A percentile compares a stretch with the other conserved stretches of the same genome.
These are phyloP conservation scores for Pythium folliculosum DNA, from an alignment of 352 stramenopile genomes.

Conservation along the genomic window DNA sequence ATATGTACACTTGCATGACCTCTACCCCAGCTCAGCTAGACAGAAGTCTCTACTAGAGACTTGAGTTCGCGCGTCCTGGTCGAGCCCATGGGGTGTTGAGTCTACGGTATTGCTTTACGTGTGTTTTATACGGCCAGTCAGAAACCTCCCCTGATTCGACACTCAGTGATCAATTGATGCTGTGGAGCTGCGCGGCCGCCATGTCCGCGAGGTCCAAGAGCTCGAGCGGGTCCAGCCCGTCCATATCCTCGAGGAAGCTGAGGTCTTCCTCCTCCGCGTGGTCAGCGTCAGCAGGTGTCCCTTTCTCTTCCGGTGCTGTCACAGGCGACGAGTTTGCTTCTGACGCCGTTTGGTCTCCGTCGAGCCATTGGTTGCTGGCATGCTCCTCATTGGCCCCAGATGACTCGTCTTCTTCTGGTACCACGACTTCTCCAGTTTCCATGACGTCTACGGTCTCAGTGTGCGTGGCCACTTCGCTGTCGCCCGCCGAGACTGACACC, in stretches of 20 bases:
- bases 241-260: slow-evolving; percentile 20
- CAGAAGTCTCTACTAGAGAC: no score
- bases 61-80: no score
- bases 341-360: not conserved
- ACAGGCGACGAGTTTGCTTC: not conserved
- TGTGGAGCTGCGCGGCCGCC: slow-evolving; percentile 23
- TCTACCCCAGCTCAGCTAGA: no score
- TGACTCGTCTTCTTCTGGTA: not conserved
- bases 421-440: not conserved
- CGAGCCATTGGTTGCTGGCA: no score
- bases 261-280: slow-evolving; percentile 5
- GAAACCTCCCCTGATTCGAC: no score
- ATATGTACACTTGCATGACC: no score
- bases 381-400: no score
- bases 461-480: not conserved
- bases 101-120: no score
- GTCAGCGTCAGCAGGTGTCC: not conserved
- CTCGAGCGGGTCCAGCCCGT: slow-evolving; percentile 21
- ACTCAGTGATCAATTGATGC: slow-evolving; percentile 8
- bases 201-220: slow-evolving; percentile 24
- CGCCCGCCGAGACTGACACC: not conserved
- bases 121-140: no score
- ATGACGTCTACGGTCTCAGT: not conserved
- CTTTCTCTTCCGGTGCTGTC: not conserved
- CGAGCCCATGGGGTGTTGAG: no score